These are phyloP conservation scores for Thelonectria rubi DNA, from an alignment of 2,329 filamentous ascomycete genomes.

Conservation along the genomic window DNA sequence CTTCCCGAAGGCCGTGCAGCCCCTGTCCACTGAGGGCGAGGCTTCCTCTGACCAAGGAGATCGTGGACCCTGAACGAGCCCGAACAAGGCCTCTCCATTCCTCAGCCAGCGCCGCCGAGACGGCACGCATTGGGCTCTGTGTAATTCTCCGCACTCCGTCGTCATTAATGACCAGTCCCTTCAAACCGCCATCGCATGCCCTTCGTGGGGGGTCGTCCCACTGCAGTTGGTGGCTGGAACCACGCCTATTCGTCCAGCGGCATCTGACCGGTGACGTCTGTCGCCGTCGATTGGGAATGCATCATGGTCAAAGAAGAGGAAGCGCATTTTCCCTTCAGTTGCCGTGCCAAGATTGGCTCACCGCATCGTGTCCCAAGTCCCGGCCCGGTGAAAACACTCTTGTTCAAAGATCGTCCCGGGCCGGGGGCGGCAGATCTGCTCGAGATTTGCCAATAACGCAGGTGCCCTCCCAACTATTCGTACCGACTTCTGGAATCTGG, in stretches of 20 bases:
- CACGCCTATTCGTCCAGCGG: not conserved
- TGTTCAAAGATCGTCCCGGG: slow-evolving; percentile 32
- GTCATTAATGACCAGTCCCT: slow-evolving; percentile 3
- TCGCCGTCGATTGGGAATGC: not conserved
- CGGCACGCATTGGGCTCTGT: not conserved
- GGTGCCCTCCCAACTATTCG: not conserved
- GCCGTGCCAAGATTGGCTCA: slow-evolving; percentile 33
- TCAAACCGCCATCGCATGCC: slow-evolving; percentile 15
- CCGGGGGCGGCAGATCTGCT: slow-evolving; percentile 39
- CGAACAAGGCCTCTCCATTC: slow-evolving; percentile 11
- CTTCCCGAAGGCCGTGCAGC: slow-evolving; percentile 33
- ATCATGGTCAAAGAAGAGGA: not conserved
- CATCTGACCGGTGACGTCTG: not conserved
- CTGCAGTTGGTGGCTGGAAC: slow-evolving; percentile 11
- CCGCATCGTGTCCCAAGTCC: slow-evolving; percentile 35
- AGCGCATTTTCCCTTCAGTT: slow-evolving; percentile 9
- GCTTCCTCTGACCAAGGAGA: slow-evolving; percentile 1
- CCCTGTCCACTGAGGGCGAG: slow-evolving; percentile 23
- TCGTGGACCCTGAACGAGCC: slow-evolving; percentile 16
- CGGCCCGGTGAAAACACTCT: slow-evolving; percentile 28
- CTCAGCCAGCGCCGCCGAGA: slow-evolving; percentile 4
- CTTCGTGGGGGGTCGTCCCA: slow-evolving; percentile 15
- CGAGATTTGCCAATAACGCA: slow-evolving; percentile 23
- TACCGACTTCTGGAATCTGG: slow-evolving; percentile 15
- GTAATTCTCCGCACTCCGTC: slow-evolving; percentile 2